Evolutionary conservation across 2,329 filamentous ascomycete genomes (phyloP).

Genomic region (Fusarium dlaminii): DNA sequence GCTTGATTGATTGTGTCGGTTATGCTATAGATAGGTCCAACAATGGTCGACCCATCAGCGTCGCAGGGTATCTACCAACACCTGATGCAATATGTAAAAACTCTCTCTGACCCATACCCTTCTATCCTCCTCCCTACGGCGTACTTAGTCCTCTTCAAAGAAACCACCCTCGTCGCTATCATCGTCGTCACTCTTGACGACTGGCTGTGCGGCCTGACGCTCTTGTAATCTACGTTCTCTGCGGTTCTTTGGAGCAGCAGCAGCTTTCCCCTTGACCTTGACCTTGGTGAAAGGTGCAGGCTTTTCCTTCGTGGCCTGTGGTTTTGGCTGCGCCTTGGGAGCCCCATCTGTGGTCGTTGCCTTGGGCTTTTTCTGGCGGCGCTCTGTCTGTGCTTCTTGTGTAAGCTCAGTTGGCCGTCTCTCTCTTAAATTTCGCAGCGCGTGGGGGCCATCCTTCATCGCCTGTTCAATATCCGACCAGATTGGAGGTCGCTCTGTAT

Average conservation of each 20-base stretch:
- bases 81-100: conserved; percentile 27
- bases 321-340: conserved; percentile 31
- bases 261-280: conserved; percentile 37
- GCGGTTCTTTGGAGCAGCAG: conserved; percentile 47
- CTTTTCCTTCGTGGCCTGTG: conserved; percentile 28
- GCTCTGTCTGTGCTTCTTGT: conserved; percentile 19
- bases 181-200: conserved; percentile 53
- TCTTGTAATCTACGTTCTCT: conserved; percentile 49
- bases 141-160: conserved; percentile 55
- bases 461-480: conserved; percentile 74
- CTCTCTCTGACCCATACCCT: neutral
- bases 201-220: conserved; percentile 46
- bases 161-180: conserved; percentile 67
- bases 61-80: conserved; percentile 35
- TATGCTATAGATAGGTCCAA: conserved; percentile 18
- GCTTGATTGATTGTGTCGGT: conserved; percentile 11
- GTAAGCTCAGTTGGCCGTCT: conserved; percentile 48
- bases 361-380: conserved; percentile 26
- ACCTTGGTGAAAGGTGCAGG: conserved; percentile 21
- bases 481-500: conserved; percentile 65
- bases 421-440: conserved; percentile 65
- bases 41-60: conserved; percentile 13
- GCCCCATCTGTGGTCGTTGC: conserved; percentile 31
- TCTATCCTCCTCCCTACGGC: neutral
- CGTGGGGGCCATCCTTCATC: conserved; percentile 64